phyloP scores from a whole-genome alignment of 441 rosid genomes.

The Corymbia calophylla region DNA sequence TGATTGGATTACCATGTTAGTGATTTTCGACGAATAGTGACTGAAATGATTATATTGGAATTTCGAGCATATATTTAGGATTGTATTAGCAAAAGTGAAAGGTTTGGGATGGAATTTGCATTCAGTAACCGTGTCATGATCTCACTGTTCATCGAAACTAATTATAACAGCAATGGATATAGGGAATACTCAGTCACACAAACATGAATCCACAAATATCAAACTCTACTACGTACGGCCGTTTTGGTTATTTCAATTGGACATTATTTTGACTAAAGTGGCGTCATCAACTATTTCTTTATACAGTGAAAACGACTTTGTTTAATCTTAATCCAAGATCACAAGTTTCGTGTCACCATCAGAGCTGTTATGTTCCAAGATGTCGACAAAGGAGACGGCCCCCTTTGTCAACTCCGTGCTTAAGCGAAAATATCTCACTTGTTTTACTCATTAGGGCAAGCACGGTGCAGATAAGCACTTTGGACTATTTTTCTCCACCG shows the following conservation, averaged over 20 bases:
- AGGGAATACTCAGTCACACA: neutral
- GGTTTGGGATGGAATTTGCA: accelerated
- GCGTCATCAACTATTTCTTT: neutral
- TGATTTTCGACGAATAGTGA: neutral
- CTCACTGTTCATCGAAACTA: neutral
- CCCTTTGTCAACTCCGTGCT: neutral
- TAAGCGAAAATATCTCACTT: neutral
- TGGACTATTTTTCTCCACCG: neutral
- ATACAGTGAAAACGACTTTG: neutral
- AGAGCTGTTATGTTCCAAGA: neutral
- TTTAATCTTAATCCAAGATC: neutral
- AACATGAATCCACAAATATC: neutral
- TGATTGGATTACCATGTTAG: neutral
- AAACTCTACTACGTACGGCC: neutral
- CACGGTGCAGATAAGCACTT: neutral
- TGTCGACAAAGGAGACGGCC: neutral
- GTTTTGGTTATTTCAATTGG: neutral
- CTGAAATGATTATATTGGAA: neutral
- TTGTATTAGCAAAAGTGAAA: neutral
- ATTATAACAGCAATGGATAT: neutral
- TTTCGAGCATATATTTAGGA: neutral
- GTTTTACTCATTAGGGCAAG: neutral
- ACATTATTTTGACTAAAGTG: neutral
- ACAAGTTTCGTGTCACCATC: neutral
- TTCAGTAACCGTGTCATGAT: neutral